Percentiles rank a stretch among this genome's conserved stretches.
These are phyloP conservation scores for Fusarium sp. DNA, from an alignment of 2,329 filamentous ascomycete species.

Conservation along the genomic window DNA sequence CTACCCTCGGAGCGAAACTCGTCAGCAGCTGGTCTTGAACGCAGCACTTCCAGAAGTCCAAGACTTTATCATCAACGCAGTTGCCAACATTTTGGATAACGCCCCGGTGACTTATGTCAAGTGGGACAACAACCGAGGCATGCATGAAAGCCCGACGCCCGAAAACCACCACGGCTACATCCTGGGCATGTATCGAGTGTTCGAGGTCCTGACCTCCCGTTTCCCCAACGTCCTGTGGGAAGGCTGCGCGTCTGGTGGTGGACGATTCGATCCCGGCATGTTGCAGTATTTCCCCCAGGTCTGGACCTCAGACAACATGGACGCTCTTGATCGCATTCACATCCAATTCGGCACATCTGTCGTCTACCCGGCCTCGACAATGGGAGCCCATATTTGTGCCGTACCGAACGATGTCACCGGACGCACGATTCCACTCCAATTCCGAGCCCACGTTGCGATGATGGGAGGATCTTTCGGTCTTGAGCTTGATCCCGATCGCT, in stretches of 20 bases:
- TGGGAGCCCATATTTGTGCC: conserved; percentile 76
- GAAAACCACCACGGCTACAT: conserved; percentile 73
- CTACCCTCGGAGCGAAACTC: conserved; percentile 69
- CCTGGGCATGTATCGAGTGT: conserved; percentile 74
- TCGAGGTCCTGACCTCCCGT: conserved; percentile 70
- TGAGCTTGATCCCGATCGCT: conserved; percentile 71
- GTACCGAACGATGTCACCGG: conserved; percentile 72
- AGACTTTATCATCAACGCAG: conserved; percentile 71
- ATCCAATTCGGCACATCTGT: conserved; percentile 77
- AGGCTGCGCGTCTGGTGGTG: conserved; percentile 76
- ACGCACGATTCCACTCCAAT: conserved; percentile 69
- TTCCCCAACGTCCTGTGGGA: conserved; percentile 77
- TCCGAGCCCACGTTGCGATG: conserved; percentile 77
- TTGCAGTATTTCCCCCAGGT: conserved; percentile 77
- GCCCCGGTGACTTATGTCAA: conserved; percentile 74
- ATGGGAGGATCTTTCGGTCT: conserved; percentile 79
- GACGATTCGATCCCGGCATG: conserved; percentile 75
- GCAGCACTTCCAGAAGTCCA: conserved; percentile 74
- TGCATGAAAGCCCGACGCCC: conserved; percentile 72
- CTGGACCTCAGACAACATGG: conserved; percentile 78
- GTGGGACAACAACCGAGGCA: conserved; percentile 78
- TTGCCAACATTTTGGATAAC: conserved; percentile 69
- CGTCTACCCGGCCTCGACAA: conserved; percentile 73
- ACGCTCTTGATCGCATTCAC: conserved; percentile 71
- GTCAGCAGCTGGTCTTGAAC: conserved; percentile 75